Conservation (phyloP, 2,329 filamentous ascomycete genomes). For the Gnomoniopsis sp. region DNA sequence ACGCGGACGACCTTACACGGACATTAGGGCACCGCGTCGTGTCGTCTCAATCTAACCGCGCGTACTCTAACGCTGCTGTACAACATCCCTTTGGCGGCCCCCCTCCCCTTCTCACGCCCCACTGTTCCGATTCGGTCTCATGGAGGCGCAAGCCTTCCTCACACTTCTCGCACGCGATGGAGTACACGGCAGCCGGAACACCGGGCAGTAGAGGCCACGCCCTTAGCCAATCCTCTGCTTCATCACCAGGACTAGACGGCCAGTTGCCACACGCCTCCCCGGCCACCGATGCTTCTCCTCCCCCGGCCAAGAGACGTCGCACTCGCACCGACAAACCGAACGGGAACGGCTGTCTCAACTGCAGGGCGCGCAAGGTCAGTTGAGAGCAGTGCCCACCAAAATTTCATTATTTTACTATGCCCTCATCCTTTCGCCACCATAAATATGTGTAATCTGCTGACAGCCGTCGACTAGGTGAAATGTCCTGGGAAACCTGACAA, state of each 20-base stretch:
- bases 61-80: too few relatives aligned
- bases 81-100: too few relatives aligned
- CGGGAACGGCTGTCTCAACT: constrained; percentile 9
- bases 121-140: background rate
- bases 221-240: background rate
- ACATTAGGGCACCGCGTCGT: too few relatives aligned
- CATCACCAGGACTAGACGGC: background rate
- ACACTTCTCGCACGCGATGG: background rate
- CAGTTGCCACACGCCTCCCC: background rate
- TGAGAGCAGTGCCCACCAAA: background rate
- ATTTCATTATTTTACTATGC: background rate
- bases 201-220: background rate
- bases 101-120: too few relatives aligned
- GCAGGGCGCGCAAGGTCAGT: constrained; percentile 17
- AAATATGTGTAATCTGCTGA: background rate
- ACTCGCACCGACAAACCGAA: background rate
- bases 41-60: too few relatives aligned
- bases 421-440: background rate
- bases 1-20: too few relatives aligned
- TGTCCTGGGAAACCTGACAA: constrained; percentile 34
- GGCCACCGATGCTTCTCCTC: background rate
- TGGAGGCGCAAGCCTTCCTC: background rate
- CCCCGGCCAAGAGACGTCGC: constrained; percentile 6
- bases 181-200: background rate
- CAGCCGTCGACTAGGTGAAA: constrained; percentile 32